phyloP scores from a whole-genome alignment of 495 filamentous ascomycete genomes.

The Aspergillus steynii region DNA sequence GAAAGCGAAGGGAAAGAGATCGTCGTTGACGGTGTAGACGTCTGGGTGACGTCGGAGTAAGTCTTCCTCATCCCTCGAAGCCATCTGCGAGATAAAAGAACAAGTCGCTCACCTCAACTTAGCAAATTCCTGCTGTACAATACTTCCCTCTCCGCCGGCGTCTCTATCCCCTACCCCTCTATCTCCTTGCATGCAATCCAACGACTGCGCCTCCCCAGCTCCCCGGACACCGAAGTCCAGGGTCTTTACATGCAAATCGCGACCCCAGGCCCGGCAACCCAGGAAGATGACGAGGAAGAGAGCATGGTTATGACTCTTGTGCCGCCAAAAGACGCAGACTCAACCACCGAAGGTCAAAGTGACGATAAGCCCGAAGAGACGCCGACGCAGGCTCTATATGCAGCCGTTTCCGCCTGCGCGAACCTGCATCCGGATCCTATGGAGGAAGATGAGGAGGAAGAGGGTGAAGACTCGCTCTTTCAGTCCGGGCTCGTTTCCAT shows the following conservation, averaged over 20 bases:
- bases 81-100: not conserved
- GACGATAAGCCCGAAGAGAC: slow-evolving; percentile 32
- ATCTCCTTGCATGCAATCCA: slow-evolving; percentile 90
- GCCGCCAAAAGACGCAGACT: slow-evolving; percentile 38
- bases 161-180: slow-evolving; percentile 82
- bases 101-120: slow-evolving; percentile 4
- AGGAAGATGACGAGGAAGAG: slow-evolving; percentile 66
- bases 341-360: slow-evolving; percentile 24
- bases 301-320: slow-evolving; percentile 74
- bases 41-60: slow-evolving; percentile 81
- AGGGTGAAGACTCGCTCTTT: slow-evolving; percentile 41
- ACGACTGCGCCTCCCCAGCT: slow-evolving; percentile 48
- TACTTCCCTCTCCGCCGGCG: slow-evolving; percentile 55
- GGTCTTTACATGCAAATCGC: slow-evolving; percentile 82
- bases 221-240: slow-evolving; percentile 44
- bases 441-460: slow-evolving; percentile 49
- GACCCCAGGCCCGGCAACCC: slow-evolving; percentile 43
- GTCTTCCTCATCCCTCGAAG: slow-evolving; percentile 21
- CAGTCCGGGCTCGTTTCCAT: slow-evolving; percentile 28
- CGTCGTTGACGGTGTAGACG: slow-evolving; percentile 56
- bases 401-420: slow-evolving; percentile 80
- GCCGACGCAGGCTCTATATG: slow-evolving; percentile 61
- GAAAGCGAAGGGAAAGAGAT: slow-evolving; percentile 44
- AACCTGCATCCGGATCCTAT: slow-evolving; percentile 84
- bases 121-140: slow-evolving; percentile 78